Evolutionary conservation across 768 basidiomycete genomes (phyloP).

Genomic region (Agrocybe praecox): DNA sequence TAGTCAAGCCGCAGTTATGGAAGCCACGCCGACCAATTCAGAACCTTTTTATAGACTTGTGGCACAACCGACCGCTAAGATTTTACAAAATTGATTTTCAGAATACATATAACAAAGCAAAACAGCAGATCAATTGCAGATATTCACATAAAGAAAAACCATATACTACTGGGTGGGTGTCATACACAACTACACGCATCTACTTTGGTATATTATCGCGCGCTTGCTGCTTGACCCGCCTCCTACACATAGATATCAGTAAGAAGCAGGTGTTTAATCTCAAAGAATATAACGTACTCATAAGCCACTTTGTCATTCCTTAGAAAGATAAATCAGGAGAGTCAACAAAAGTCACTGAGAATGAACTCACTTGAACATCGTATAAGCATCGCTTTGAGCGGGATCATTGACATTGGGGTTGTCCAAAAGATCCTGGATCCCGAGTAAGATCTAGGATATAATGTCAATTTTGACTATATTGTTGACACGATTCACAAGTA

Average conservation of each 20-base stretch:
- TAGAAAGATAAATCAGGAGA: constrained; percentile 5
- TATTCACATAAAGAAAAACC: background rate
- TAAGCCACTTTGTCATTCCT: constrained; percentile 96
- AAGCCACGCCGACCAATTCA: background rate
- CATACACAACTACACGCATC: background rate
- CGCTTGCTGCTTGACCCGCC: constrained; percentile 83
- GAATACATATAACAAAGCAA: constrained; percentile 15
- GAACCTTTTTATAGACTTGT: constrained; percentile 21
- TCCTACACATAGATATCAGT: constrained; percentile 43
- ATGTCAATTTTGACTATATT: background rate
- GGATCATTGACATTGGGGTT: constrained; percentile 98
- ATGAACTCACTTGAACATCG: constrained; percentile 90
- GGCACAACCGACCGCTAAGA: constrained; percentile 8
- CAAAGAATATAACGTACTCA: constrained; percentile 57
- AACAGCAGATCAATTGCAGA: background rate
- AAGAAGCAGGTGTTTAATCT: background rate
- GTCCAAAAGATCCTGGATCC: constrained; percentile 94
- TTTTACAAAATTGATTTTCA: background rate
- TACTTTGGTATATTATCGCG: constrained; percentile 90
- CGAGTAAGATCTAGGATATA: constrained; percentile 79
- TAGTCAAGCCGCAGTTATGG: background rate
- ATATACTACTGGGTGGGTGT: constrained; percentile 45
- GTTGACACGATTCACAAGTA: background rate
- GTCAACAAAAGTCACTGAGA: background rate
- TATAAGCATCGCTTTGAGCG: constrained; percentile 98